These are phyloP conservation scores for Thyridium curvatum DNA, from an alignment of 2,329 filamentous ascomycete species.

Conservation along the genomic window DNA sequence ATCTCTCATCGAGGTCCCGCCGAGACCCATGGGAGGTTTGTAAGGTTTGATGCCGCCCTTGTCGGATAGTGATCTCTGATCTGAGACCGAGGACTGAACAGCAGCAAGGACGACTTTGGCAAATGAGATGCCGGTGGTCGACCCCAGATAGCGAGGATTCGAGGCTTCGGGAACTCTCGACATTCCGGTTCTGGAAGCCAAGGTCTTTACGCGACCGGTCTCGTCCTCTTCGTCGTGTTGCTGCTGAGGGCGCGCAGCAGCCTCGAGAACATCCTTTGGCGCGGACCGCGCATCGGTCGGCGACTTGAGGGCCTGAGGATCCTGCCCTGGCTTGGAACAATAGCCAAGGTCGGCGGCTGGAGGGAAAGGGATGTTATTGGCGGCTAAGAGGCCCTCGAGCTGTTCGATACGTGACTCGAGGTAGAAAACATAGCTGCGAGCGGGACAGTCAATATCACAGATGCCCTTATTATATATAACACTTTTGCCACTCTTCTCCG, in stretches of 20 bases:
- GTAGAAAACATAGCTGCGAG: conserved; percentile 79
- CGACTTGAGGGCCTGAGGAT: conserved; percentile 23
- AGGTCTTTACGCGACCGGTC: conserved; percentile 55
- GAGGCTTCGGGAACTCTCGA: conserved; percentile 43
- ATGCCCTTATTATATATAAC: too few species aligned
- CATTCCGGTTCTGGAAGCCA: conserved; percentile 51
- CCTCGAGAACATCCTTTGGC: too few species aligned
- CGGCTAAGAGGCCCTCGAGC: conserved; percentile 68
- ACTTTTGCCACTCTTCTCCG: too few species aligned
- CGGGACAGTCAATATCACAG: conserved; percentile 1
- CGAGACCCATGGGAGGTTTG: conserved; percentile 37
- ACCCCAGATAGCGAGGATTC: conserved; percentile 75
- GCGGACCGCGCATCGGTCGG: conserved; percentile 23
- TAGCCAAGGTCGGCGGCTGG: conserved; percentile 64
- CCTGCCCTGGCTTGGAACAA: conserved; percentile 42
- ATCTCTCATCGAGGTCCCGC: conserved; percentile 80
- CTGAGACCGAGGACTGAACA: conserved; percentile 66
- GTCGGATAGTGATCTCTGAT: conserved; percentile 62
- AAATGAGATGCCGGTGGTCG: conserved; percentile 88
- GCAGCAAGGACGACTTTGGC: conserved; percentile 90
- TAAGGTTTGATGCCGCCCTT: conserved; percentile 55
- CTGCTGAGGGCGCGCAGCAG: conserved; percentile 19
- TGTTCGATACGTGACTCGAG: conserved; percentile 81
- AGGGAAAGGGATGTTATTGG: conserved; percentile 66
- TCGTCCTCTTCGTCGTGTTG: conserved; percentile 46